Evolutionary conservation across 345 rosid genomes (phyloP).

Genomic region (Capsella bursapastoris): DNA sequence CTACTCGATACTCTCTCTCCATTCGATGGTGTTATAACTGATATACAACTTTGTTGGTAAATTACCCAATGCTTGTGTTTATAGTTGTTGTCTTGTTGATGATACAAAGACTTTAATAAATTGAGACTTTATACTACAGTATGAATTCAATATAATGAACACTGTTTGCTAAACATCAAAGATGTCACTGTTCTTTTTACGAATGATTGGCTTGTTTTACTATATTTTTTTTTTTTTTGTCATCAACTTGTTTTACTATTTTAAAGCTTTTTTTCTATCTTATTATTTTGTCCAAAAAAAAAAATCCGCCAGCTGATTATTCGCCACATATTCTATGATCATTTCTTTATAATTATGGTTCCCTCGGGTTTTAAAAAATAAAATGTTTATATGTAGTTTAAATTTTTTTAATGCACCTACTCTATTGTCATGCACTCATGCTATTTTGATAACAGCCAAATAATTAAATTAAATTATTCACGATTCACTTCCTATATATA

Average conservation of each 20-base stretch:
- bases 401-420: neutral
- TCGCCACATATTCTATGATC: neutral
- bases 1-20: too few relatives aligned
- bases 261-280: neutral
- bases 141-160: too few relatives aligned
- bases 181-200: neutral
- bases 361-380: neutral
- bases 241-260: too few relatives aligned
- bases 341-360: neutral
- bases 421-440: neutral
- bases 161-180: neutral
- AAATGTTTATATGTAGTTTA: neutral
- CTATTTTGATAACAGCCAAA: neutral
- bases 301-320: neutral
- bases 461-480: neutral
- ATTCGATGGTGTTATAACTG: too few relatives aligned
- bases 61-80: too few relatives aligned
- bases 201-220: neutral
- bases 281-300: too few relatives aligned
- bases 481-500: neutral
- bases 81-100: too few relatives aligned
- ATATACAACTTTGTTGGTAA: too few relatives aligned
- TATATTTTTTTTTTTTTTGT: neutral
- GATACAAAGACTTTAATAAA: too few relatives aligned
- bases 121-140: too few relatives aligned